Evolutionary conservation across 768 basidiomycete genomes (phyloP), one percentile per base, ranked within the genome.

Genomic region (Trametes maxima): DNA sequence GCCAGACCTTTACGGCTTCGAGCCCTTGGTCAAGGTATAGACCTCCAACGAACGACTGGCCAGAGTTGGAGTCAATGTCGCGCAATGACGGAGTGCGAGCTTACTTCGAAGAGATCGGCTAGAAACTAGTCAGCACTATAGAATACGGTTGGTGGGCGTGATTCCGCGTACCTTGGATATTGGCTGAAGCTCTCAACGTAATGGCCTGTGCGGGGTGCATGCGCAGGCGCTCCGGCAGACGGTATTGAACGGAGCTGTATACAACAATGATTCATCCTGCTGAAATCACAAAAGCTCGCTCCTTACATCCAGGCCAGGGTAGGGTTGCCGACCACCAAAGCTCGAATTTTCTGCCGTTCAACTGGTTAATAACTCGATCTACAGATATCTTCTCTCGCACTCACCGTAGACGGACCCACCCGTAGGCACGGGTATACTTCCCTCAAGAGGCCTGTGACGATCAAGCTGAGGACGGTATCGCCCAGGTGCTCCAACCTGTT

Each of bases 41-140:
- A 0, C 90, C 91, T n/a, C 90, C 91, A 33, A 92, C 81, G 70
- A 86, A 93, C 2, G 91, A 82, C 90, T 93, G 17, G 17, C 25
- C 16, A 48, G 1, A 35, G 24, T 5, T 50, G 10, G 19, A 36
- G 54, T 21, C 24, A 4, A 7, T 14, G 19, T 21, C 0, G 2
- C 28, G 19, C 21, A 8, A 43, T 28, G 37, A 25, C 37, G 42
- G 19, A 35, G 35, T 25, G 45, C 8, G 33, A 35, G 22, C 77
- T 65, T 66, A 89, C 90, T 82, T 93, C 91, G 66, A 93, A 88
- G 22, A 91, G 78, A 67, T 93, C 89, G 50, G 91, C 91, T 92
- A 67, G 24, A 63, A 12, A 5, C 10, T 39, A 19, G 59, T 58
- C 19, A 42, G 65, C 51, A 59, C 48, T 14, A 55, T 13, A 24